Base-by-base conservation (phyloP, 1,284 basidiomycete species). In the Volvariella volvacea region DNA sequence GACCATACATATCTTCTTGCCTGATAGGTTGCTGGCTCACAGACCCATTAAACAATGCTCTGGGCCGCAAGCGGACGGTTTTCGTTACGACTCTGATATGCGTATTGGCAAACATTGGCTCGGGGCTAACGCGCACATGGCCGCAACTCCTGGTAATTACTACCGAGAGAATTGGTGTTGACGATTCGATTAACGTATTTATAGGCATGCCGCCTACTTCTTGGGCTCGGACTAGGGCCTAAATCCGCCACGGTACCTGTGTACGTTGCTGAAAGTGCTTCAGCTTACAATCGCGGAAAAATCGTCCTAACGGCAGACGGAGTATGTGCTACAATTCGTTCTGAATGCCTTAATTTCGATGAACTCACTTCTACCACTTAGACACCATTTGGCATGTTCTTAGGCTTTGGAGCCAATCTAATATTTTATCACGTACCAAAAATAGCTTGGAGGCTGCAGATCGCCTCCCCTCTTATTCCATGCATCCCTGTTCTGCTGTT, bases 51-150 rank as follows among this genome's bases (percentile, higher is more conserved):
- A 72, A 72, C 46, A 54, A 65, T 47, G 59, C 52, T 32, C 68
- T 85, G 46, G 70, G 80, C 22, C 76, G 83, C 50, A 74, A 82
- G 33, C 82, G 83, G 3, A 73, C 74, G 7, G 78, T 87, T 49
- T 84, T 83, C 59, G 57, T 84, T 55, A 72, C 74, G 15, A 78
- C 73, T 14, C 56, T 73, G 40, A 65, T 80, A 54, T 74, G 55
- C 48, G 70, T 75, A 12, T 54, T 75, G 20, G 64, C 74, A 4
- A 73, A 75, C 36, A 77, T 87, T 55, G 76, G 73, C 34, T 71
- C 72, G n/a, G 82, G 62, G 9, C 61, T 75, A 43, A 65, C 71
- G 1, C 67, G 77, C 47, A 71, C 67, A 22, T 81, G 80, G 78
- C 61, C 67, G 44, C 55, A 69, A 51, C 55, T 65, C 48, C 47